phyloP scores from a whole-genome alignment of 2,329 filamentous ascomycete species.

The Xylariaceae sp. region DNA sequence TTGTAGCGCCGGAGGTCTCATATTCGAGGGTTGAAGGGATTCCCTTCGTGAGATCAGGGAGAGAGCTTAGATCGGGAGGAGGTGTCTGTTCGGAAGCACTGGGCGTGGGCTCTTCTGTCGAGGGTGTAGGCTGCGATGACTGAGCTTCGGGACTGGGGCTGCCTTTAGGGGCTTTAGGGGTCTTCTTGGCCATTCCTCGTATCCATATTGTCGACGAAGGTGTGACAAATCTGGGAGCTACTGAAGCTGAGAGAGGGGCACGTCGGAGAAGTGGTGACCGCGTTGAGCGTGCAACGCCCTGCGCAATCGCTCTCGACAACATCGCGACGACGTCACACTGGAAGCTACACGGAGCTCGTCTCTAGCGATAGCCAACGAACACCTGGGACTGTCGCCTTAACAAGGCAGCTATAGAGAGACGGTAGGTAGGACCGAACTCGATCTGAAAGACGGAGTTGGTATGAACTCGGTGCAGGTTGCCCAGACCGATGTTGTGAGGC shows the following conservation, averaged over 20 bases:
- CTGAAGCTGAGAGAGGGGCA: slow-evolving; percentile 18
- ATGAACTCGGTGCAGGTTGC: slow-evolving; percentile 1
- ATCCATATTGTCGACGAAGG: slow-evolving; percentile 35
- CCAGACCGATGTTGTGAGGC: slow-evolving; percentile 3
- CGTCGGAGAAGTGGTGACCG: slow-evolving; percentile 29
- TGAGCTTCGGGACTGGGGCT: slow-evolving; percentile 1
- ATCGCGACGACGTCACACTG: slow-evolving; percentile 27
- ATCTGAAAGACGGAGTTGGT: not conserved
- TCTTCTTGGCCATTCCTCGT: slow-evolving; percentile 38
- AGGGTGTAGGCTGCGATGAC: slow-evolving; percentile 5
- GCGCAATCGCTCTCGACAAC: slow-evolving; percentile 36
- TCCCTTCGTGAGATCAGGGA: slow-evolving; percentile 89
- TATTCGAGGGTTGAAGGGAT: slow-evolving; percentile 86
- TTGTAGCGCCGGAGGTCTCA: slow-evolving; percentile 54
- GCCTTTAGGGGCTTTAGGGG: slow-evolving; percentile 6
- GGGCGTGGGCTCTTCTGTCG: slow-evolving; percentile 14
- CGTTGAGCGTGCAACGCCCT: slow-evolving; percentile 34
- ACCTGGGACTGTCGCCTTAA: too few relatives aligned
- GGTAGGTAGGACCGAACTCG: too few relatives aligned
- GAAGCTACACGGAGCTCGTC: not conserved
- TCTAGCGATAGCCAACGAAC: too few relatives aligned
- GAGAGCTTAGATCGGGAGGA: slow-evolving; percentile 50
- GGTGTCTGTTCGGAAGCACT: slow-evolving; percentile 27
- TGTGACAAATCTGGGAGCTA: slow-evolving; percentile 29
- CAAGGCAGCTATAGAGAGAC: too few relatives aligned